Base-by-base conservation (phyloP, 345 rosid species). In the Gossypium sturtianum region DNA sequence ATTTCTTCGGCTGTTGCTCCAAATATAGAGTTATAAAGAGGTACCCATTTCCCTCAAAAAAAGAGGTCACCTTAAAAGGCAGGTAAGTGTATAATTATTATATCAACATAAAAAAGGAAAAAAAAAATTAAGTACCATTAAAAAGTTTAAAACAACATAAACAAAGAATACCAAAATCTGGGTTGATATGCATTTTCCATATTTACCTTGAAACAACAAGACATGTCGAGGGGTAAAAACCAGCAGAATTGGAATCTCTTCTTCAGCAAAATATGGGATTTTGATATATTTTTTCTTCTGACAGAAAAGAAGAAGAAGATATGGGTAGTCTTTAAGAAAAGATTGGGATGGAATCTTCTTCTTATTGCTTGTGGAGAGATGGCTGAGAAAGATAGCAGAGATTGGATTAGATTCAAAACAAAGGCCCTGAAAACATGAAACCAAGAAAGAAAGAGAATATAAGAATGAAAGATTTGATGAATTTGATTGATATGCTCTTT, bases 161-260 rank as follows among this genome's bases (percentile, higher is more conserved):
- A 54, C n/a, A 29, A 17, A 10, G 48, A 2, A 70, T 4, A 49
- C 29, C 1, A 29, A 69, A 70, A 34, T 52, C 61, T 53, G 61
- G 73, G 48, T 70, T 53, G 11, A 29, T 17, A 11, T 51, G 60
- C 47, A 52, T 52, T 52, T 29, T 52, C 47, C 59, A 27, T 29
- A 29, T 70, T 70, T 70, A 70, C 73, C 73, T 70, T 52, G 73
- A 52, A 52, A 70, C 61, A 19, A n/a, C 73, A 9, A n/a, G 47
- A 70, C 73, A 70, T 70, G 47, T 70, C 25, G 19, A 25, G 58
- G 15, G 57, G 25, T 38, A 22, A 67, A 29, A 67, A 57, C 22
- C 52, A 13, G 62, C n/a, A 1, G 47, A 71, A 71, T 56, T 41
- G 34, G 74, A 71, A 56, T 41, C 20, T 71, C 51, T 57, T 43